Base-by-base conservation (phyloP, 2,329 filamentous ascomycete genomes). In the Penicillium sp. region DNA sequence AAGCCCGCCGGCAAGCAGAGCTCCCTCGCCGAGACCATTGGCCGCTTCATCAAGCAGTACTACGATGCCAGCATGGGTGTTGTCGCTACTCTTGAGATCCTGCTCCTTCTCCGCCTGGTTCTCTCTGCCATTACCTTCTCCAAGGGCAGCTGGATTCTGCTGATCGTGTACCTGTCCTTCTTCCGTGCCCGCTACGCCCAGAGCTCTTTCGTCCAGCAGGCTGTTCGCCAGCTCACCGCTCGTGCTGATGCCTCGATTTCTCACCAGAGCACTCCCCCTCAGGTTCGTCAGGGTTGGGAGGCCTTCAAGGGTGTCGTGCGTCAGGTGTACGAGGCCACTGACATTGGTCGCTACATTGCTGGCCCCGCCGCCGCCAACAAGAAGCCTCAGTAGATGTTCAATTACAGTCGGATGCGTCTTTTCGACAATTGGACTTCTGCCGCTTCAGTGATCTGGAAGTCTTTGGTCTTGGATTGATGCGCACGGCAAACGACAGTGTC, bases 41-140 rank as follows among this genome's bases (percentile, higher is more conserved):
- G 92, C 68, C 85, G 84, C 70, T 99, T 99, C 72, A 92, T 99
- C 77, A 98, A 98, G 87, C 87, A 92, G 75, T 97, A 98, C 85
- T 99, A 99, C 75, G 95, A 99, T 76, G 81, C 86, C 61, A 96
- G 92, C 78, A 99, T 99, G 95, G 91, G 90, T 58, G 82, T 98
- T 61, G 95, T 99, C 35, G 90, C 94, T 39, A 82, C 83, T 49
- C 90, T 99, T 59, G 95, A 99, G 81, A 91, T 98, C 67, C 79
- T 85, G 41, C 87, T 98, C 60, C 96, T 93, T 88, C 81, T 90
- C 77, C 92, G 95, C 71, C 81, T 99, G 56, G 73, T 96, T 50
- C 79, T 92, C 55, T 89, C 91, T 35, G 91, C 92, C 62, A 79
- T 98, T 63, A 82, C 96, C 68, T 98, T 98, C 86, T 87, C 89